Conservation (phyloP, 1,284 basidiomycete species). For the Microbotryum scabiosae region DNA sequence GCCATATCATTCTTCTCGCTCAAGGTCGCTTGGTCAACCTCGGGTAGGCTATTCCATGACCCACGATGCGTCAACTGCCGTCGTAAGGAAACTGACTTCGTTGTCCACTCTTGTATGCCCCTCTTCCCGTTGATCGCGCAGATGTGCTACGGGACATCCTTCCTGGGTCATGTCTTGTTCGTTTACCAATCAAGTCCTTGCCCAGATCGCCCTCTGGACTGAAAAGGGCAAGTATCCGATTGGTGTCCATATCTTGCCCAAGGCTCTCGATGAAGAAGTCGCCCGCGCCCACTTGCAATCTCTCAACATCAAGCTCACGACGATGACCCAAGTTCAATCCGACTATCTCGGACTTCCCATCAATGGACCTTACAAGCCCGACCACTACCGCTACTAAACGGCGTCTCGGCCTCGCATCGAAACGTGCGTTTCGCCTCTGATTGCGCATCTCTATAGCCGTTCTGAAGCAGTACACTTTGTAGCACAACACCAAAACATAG, state of each 20-base stretch:
- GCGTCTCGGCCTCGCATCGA: conserved; percentile 15
- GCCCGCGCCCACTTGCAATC: conserved; percentile 80
- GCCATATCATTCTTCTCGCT: conserved; percentile 94
- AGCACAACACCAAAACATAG: too few species aligned
- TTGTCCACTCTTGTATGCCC: too few species aligned
- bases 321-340: conserved; percentile 67
- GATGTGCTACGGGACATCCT: conserved; percentile 49
- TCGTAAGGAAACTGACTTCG: too few species aligned
- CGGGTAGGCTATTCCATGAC: too few species aligned
- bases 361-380: conserved; percentile 82
- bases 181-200: conserved; percentile 96
- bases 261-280: conserved; percentile 97
- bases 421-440: neutral
- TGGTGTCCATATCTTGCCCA: conserved; percentile 93
- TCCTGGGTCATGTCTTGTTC: conserved; percentile 98
- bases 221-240: conserved; percentile 76
- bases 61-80: too few species aligned
- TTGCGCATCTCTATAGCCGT: too few species aligned
- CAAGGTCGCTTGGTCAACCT: conserved; percentile 99
- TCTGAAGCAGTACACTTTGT: too few species aligned
- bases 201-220: conserved; percentile 97
- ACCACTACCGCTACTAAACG: conserved; percentile 60
- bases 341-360: conserved; percentile 85
- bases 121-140: too few species aligned
- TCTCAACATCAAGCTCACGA: conserved; percentile 53